These are phyloP conservation scores for Ambrosiella cleistominuta DNA, from an alignment of 2,329 filamentous ascomycete species.

Conservation along the genomic window DNA sequence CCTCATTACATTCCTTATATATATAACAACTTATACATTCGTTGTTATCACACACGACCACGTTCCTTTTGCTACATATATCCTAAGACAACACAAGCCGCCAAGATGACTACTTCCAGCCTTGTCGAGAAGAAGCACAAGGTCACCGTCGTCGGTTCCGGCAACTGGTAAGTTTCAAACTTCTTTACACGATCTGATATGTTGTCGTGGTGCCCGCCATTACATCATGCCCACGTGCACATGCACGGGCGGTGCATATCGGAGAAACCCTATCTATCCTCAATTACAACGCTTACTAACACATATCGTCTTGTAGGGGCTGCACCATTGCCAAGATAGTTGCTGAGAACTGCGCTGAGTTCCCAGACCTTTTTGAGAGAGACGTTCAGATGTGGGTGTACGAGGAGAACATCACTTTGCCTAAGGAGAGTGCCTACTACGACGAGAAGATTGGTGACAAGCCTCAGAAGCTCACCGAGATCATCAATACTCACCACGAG, in stretches of 20 bases:
- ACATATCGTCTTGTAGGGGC: slow-evolving; percentile 41
- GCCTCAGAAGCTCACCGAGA: slow-evolving; percentile 68
- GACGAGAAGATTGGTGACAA: slow-evolving; percentile 42
- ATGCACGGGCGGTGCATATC: not conserved
- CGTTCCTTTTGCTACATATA: not conserved
- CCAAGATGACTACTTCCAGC: slow-evolving; percentile 22
- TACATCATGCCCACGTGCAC: not conserved
- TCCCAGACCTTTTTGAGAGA: slow-evolving; percentile 68
- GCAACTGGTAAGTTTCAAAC: slow-evolving; percentile 60
- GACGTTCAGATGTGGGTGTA: slow-evolving; percentile 98
- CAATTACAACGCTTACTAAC: slow-evolving; percentile 11
- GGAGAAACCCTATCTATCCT: not conserved
- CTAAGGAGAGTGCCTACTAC: slow-evolving; percentile 57
- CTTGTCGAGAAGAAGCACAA: slow-evolving; percentile 60
- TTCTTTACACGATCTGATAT: not conserved
- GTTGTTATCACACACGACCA: too few relatives aligned
- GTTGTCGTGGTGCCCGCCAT: not conserved
- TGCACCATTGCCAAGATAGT: slow-evolving; percentile 95
- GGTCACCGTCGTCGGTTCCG: slow-evolving; percentile 84
- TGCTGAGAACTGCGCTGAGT: slow-evolving; percentile 69
- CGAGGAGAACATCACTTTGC: slow-evolving; percentile 70
- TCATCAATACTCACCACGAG: slow-evolving; percentile 89
- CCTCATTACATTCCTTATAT: not conserved
- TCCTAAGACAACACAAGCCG: not conserved
- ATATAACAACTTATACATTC: too few relatives aligned